Evolutionary conservation across 2,329 filamentous ascomycete genomes (phyloP), one percentile per base, ranked within the genome.

Genomic region (Didymellaceae sp.): DNA sequence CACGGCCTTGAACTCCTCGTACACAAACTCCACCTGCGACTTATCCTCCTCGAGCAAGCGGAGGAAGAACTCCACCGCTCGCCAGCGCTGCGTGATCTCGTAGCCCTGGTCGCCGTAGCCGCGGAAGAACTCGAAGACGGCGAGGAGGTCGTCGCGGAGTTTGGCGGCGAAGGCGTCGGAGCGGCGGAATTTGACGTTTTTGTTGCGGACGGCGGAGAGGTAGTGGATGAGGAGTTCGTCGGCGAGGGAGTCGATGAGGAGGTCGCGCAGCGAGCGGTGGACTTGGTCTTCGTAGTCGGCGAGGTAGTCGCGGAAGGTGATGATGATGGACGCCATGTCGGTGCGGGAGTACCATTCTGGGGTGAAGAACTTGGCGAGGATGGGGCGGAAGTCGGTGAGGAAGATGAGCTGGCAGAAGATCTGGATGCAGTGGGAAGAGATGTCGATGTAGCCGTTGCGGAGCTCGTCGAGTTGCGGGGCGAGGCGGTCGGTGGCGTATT

Each of bases 231-330:
- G 86, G 13, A 99, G 83, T 75, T 96, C 90, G 75, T 97, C 91
- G 54, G 91, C 87, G 44, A 99, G 86, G 72, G 96, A 93, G 74
- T 97, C 92, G 67, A 95, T 86, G 59, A 99, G 87, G 63, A 97
- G 91, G 70, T 97, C 93, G 48, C 89, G 85, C 6, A 97, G 83
- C 3, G 89, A 91, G 60, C 90, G 88, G 75, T 97, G 91, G 22
- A 97, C 82, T 16, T 95, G 88, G 43, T 85, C 80, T 52, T 86
- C 83, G 78, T 97, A 97, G 75, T 99, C 93, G 66, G 82, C 77
- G 62, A 97, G 83, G 76, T 99, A 99, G 75, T 97, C 94, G 62
- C 96, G 90, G 69, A 99, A 93, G 0, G 94, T 99, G 20, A 88
- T 90, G 37, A 91, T 88, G 79, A 99, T 96, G 63, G 93, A 90